Base-by-base conservation (phyloP, 2,329 filamentous ascomycete species). In the Daldinia sp. region DNA sequence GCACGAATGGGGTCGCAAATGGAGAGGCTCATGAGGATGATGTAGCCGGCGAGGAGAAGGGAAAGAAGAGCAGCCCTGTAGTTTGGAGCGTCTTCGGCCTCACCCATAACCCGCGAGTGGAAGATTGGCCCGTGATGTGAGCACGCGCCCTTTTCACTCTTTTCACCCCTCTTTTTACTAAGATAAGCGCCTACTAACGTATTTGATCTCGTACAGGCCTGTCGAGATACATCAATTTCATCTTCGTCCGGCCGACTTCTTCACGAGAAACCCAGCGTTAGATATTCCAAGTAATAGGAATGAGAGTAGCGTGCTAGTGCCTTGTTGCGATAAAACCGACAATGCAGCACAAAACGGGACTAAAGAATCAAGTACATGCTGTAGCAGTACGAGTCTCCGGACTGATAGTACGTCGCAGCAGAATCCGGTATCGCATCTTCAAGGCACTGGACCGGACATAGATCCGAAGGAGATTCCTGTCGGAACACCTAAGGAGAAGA, bases 41-140 rank as follows among this genome's bases (percentile, higher is more conserved):
- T 20, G 63, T 46, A 1, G 56, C 28, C n/a, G 68, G 63, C 2
- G 73, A 78, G n/a, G 81, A 69, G 4, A 74, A 78, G 15, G 81
- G 81, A 15, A 77, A 82, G 55, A 80, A 81, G 53, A 82, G 87
- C 58, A 82, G 83, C 46, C 79, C 89, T n/a, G 80, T 86, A 6
- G 83, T 86, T 0, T 86, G 84, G 84, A 80, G 78, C n/a, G 82
- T 83, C 2, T 85, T 84, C 68, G 82, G 83, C 4, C 73, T 85
- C 53, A 85, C 83, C 9, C 83, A 86, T 61, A 84, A 85, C 58
- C 82, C 82, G 0, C 75, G 83, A 4, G 80, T 84, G 4, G 83
- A 85, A 70, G 83, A 85, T 67, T 85, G 83, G 83, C 83, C 83
- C 4, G 83, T 85, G 9, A 85, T 85, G 83, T 85, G 73, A 81